Base-by-base conservation (phyloP, 202 grass and related monocot species). In the Saccharum hybrid region DNA sequence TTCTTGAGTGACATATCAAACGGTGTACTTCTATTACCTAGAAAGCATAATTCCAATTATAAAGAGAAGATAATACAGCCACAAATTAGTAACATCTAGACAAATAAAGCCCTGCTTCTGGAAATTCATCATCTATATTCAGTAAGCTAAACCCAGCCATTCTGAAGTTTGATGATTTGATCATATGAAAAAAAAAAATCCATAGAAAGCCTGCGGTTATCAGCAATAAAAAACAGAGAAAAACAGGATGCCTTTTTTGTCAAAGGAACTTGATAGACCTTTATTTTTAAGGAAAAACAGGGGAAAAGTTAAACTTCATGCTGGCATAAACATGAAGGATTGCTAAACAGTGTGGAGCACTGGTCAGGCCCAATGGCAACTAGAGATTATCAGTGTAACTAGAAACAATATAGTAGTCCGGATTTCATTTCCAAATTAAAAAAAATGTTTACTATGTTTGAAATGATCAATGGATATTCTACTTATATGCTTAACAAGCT, bases 11-110 rank as follows among this genome's bases (percentile, higher is more conserved):
- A 62, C 38, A 62, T 60, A 76, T 63, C 12, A 78, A 63, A 80
- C 11, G 15, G 37, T 26, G 67, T 63, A 22, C 10, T 71, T 70
- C 4, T 57, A 11, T 56, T 70, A 81, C 79, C 60, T 54, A 21
- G 16, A 33, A 68, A 39, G n/a, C 52, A 81, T 40, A 63, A 82
- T 49, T 80, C 51, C 19, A 75, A 75, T 18, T 86, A 63, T 13
- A 60, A 75, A 43, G 75, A 78, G 19, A 78, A 72, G 6, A 33
- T 33, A 43, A 37, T 34, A 51, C 2, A 48, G 15, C 10, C 38
- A 68, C 66, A 63, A 46, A 70, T 70, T 63, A 30, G 67, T 64
- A 82, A 49, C 15, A 49, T 51, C 42, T 41, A 46, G 64, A 76
- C n/a, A 82, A 76, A 70, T 12, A 76, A 7, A 68, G 9, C 62